Conservation (phyloP, 2,329 filamentous ascomycete genomes). For the Gremmenia infestans region DNA sequence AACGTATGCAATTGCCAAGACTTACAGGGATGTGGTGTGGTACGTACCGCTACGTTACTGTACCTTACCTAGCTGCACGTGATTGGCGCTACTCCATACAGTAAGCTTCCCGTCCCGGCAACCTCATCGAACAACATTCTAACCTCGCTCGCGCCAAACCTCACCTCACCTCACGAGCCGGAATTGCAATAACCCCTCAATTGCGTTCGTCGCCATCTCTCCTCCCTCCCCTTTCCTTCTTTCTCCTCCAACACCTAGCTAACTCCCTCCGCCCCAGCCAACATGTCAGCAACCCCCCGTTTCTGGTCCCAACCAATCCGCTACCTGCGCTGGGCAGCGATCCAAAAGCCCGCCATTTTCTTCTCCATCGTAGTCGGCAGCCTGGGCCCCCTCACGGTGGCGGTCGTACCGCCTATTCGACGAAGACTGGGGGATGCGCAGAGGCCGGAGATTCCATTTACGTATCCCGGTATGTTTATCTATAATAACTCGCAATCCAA, state of each 20-base stretch:
- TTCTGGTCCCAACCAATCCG: slow-evolving; percentile 83
- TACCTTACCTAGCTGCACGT: not conserved
- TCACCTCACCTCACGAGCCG: too few species aligned
- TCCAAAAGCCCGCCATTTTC: slow-evolving; percentile 88
- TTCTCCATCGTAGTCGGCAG: slow-evolving; percentile 74
- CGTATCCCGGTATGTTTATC: slow-evolving; percentile 82
- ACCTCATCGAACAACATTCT: slow-evolving; percentile 13
- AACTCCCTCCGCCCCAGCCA: slow-evolving; percentile 16
- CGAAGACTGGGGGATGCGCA: slow-evolving; percentile 67
- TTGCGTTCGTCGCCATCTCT: too few species aligned
- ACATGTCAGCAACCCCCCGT: slow-evolving; percentile 61
- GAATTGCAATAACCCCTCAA: too few species aligned
- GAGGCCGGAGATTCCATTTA: slow-evolving; percentile 70
- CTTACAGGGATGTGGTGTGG: slow-evolving; percentile 2
- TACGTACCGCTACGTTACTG: not conserved
- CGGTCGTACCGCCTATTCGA: slow-evolving; percentile 70
- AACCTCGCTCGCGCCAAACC: not conserved
- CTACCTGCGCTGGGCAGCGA: slow-evolving; percentile 83
- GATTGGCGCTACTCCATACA: not conserved
- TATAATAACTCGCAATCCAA: not conserved
- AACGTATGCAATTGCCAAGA: slow-evolving; percentile 33
- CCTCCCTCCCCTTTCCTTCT: too few species aligned
- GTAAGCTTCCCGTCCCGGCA: not conserved
- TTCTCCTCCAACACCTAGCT: slow-evolving; percentile 8
- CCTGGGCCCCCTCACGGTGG: slow-evolving; percentile 65